phyloP scores from a whole-genome alignment of 164 flowering plant genomes.

The Chimonanthus salicifolius region DNA sequence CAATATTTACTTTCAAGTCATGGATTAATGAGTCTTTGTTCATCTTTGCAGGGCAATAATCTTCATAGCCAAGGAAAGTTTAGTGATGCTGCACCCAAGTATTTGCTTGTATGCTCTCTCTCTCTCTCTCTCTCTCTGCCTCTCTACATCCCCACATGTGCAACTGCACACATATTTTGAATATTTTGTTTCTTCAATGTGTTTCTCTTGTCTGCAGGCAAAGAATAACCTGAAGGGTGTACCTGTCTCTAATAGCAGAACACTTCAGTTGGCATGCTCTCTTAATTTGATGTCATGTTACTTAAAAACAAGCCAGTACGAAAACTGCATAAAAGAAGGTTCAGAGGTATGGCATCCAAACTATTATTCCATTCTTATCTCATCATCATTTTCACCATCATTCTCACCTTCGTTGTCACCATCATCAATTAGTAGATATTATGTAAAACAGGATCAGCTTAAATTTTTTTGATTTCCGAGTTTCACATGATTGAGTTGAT shows the following conservation, averaged over 20 bases:
- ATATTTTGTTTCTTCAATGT: not conserved
- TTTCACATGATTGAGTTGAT: not conserved
- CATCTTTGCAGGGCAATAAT: conserved; percentile 72
- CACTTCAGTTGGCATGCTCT: conserved; percentile 70
- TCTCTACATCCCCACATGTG: not conserved
- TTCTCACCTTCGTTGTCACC: too few species aligned
- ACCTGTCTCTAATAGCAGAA: conserved; percentile 48
- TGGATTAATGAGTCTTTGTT: conserved; percentile 3
- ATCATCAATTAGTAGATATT: too few species aligned
- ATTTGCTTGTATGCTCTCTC: conserved; percentile 57
- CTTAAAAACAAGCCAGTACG: conserved; percentile 74
- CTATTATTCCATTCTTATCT: not conserved
- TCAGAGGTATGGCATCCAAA: conserved; percentile 55
- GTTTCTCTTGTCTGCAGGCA: conserved; percentile 42
- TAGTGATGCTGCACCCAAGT: conserved; percentile 64
- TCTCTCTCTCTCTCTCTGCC: not conserved
- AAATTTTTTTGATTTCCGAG: not conserved
- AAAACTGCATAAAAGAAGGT: conserved; percentile 84
- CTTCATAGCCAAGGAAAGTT: conserved; percentile 76
- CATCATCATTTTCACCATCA: too few species aligned
- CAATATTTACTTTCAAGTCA: too few species aligned
- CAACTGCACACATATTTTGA: not conserved
- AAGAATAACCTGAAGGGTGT: conserved; percentile 59
- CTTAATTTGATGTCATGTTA: conserved; percentile 96
- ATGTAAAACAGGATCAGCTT: not conserved